These are phyloP conservation scores for Tetrahymena elliotti DNA, from an alignment of 73 alveolate genomes.

Conservation along the genomic window DNA sequence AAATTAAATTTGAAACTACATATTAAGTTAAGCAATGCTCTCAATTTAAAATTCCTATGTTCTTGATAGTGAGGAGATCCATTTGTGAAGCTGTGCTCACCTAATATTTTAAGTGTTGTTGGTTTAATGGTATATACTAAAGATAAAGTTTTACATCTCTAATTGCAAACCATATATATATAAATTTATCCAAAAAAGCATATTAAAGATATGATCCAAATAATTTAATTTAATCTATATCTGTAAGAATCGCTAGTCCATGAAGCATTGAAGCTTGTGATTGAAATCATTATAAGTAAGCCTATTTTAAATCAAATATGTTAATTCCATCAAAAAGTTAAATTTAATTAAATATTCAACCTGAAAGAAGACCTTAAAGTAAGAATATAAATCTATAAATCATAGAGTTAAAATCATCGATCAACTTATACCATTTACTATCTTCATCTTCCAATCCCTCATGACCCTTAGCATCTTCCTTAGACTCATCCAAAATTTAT, in stretches of 20 bases:
- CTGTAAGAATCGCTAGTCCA: not conserved
- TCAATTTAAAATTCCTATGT: not conserved
- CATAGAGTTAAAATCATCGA: not conserved
- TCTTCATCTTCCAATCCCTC: not conserved
- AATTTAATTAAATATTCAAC: not conserved
- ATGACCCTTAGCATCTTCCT: not conserved
- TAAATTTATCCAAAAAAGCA: not conserved
- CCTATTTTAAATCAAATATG: not conserved
- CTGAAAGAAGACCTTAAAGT: not conserved
- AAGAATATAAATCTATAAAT: not conserved
- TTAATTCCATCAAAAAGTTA: not conserved
- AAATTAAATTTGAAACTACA: not conserved
- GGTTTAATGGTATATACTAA: not conserved
- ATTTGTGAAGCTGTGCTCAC: not conserved
- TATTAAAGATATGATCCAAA: not conserved
- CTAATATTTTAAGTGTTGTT: not conserved
- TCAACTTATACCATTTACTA: not conserved
- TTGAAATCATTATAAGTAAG: not conserved
- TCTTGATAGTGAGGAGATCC: not conserved
- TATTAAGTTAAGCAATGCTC: not conserved
- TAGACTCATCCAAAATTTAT: not conserved
- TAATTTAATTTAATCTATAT: not conserved
- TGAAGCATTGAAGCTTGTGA: not conserved
- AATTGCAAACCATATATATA: not conserved
- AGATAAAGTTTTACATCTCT: not conserved